Evolutionary conservation across 1,139 yeast species (phyloP), one percentile per base, ranked within the genome.

Genomic region (Eremothecium sinecaudum): DNA sequence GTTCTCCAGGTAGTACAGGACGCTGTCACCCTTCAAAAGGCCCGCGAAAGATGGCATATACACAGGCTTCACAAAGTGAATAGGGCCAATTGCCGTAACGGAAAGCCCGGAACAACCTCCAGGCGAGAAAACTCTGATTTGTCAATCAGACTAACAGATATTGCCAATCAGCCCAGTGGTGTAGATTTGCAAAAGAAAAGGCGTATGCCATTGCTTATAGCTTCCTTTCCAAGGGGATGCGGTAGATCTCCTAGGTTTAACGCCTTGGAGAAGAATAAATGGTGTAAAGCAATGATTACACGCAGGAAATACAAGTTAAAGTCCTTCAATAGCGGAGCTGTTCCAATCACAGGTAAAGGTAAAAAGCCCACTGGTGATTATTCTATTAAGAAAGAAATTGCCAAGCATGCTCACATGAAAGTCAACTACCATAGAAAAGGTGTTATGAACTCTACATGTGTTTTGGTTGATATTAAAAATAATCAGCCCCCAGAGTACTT

Each of bases 371-470:
- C 11, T 9, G 11, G 18, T 3, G n/a, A 46, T 3, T 43, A 41
- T 19, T 30, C 46, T 6, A 45, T 55, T 6, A 49, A 44, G 33
- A 43, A 40, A 22, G 39, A 37, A 7, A 43, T 50, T n/a, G 35
- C 42, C 2, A 43, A 43, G 16, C 41, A 46, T 39, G 56, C 59
- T 1, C 59, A 57, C 34, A 39, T 57, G 2, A 48, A 45, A 39
- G 45, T 52, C 9, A 45, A 52, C 5, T 56, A 46, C 24, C 53
- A 56, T 37, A 45, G 48, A 27, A 44, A 42, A 20, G 54, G 56
- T 37, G 41, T 47, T 3, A 40, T 57, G 10, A 53, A 49, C 28
- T 39, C 48, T 14, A 35, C 36, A 8, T 38, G 42, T 30, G 32
- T 44, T 32, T 14, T 28, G 38, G 19, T 33, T 7, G 21, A 29